A percentile compares a stretch with the other conserved stretches of the same genome.
phyloP scores from a whole-genome alignment of 1,284 basidiomycete genomes.

The Wolfiporia cocos region DNA sequence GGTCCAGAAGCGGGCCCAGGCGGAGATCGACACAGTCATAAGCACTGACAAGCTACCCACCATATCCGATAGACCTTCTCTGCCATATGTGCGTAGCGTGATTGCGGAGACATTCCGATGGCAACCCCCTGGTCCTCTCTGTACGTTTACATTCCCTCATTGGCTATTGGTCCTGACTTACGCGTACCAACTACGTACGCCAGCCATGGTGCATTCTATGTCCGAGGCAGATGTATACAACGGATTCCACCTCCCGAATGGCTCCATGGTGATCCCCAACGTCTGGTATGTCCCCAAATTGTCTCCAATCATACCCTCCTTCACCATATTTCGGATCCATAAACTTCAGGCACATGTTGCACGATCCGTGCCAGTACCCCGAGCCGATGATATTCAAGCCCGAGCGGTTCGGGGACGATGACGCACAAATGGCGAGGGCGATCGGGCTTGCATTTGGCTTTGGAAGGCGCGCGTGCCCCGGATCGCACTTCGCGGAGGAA shows the following conservation, averaged over 20 bases:
- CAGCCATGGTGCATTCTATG: slow-evolving; percentile 9
- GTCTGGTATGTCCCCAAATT: slow-evolving; percentile 6
- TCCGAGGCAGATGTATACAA: slow-evolving; percentile 11
- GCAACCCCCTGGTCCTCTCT: slow-evolving; percentile 10
- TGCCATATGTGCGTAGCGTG: slow-evolving; percentile 12
- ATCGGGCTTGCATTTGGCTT: slow-evolving; percentile 14
- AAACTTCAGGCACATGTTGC: slow-evolving; percentile 9
- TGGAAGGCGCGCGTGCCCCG: slow-evolving; percentile 1
- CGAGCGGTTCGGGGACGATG: slow-evolving; percentile 7
- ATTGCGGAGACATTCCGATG: slow-evolving; percentile 14
- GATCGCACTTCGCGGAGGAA: not conserved
- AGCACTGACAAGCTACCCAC: slow-evolving; percentile 11
- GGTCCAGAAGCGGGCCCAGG: slow-evolving; percentile 17
- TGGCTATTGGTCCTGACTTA: not conserved
- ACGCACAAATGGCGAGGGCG: not conserved
- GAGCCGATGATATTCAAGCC: slow-evolving; percentile 10
- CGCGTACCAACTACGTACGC: not conserved
- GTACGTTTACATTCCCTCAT: not conserved
- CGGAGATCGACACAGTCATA: slow-evolving; percentile 20
- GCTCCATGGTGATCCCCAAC: slow-evolving; percentile 12
- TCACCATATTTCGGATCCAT: not conserved
- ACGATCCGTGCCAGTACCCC: slow-evolving; percentile 2
- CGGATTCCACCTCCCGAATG: slow-evolving; percentile 14
- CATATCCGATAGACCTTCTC: slow-evolving; percentile 7
- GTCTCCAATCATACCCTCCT: not conserved